Percentiles rank a stretch among this genome's conserved stretches.
Evolutionary conservation across 2,329 filamentous ascomycete genomes (phyloP).

Genomic region (Tolypocladium ophioglossoides): DNA sequence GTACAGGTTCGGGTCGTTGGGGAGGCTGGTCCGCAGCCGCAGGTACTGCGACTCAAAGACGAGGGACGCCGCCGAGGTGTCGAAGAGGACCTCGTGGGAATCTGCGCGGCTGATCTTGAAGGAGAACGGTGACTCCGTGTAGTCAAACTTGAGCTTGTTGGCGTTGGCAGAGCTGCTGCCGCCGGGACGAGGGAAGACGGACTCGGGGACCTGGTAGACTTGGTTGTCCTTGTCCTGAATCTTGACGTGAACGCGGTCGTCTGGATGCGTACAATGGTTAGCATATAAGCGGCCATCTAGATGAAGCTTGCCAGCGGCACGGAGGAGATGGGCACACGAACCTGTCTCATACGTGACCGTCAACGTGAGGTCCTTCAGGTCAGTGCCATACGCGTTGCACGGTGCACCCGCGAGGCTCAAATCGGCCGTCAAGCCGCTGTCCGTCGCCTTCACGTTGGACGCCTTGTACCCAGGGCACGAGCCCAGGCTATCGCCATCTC

Average conservation of each 20-base stretch:
- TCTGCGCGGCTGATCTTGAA: conserved; percentile 44
- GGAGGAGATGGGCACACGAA: conserved; percentile 21
- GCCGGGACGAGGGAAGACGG: conserved; percentile 48
- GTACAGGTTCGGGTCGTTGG: conserved; percentile 60
- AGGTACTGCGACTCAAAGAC: conserved; percentile 74
- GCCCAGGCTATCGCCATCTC: conserved; percentile 8
- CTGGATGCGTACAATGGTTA: conserved; percentile 20
- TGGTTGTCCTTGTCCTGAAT: conserved; percentile 60
- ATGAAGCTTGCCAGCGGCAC: not conserved
- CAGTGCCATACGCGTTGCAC: conserved; percentile 71
- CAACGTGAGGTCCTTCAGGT: conserved; percentile 56
- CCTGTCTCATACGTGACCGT: conserved; percentile 37
- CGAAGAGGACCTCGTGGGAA: conserved; percentile 48
- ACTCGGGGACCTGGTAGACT: conserved; percentile 65
- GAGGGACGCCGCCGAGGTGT: conserved; percentile 54
- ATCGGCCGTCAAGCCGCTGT: conserved; percentile 54
- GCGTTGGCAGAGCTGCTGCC: conserved; percentile 9
- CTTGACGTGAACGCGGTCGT: conserved; percentile 60
- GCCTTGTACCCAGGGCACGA: conserved; percentile 62
- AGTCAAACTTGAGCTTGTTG: conserved; percentile 36
- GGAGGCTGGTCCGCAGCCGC: conserved; percentile 59
- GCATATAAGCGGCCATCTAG: not conserved
- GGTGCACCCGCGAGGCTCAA: conserved; percentile 57
- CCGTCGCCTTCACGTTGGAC: conserved; percentile 42
- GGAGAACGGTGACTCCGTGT: conserved; percentile 46